These are phyloP conservation scores for Arthrinium phaeospermum DNA, from an alignment of 2,329 filamentous ascomycete genomes.

Conservation along the genomic window DNA sequence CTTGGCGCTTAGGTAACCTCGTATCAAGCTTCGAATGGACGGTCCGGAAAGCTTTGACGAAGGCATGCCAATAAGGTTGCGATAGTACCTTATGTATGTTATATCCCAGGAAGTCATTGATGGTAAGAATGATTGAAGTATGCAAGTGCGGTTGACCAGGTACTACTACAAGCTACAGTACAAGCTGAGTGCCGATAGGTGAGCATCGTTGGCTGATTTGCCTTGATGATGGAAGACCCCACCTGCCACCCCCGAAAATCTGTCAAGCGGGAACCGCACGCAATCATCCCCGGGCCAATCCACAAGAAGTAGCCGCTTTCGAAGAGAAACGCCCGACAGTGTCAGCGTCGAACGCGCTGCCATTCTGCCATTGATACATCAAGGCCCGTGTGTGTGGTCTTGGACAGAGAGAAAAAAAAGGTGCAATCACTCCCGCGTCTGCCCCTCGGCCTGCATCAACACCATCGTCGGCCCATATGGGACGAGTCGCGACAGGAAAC, in stretches of 20 bases:
- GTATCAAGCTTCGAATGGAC: background rate
- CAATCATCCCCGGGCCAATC: background rate
- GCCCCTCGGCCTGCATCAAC: background rate
- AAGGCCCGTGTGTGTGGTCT: background rate
- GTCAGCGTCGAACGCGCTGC: background rate
- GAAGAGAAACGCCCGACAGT: background rate
- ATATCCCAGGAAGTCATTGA: no score
- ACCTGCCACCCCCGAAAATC: background rate
- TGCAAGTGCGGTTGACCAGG: no score
- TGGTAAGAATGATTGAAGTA: no score
- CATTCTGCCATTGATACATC: background rate
- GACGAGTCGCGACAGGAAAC: background rate
- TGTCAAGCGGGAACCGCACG: background rate
- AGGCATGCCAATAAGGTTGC: no score
- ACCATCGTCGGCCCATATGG: conserved; percentile 9
- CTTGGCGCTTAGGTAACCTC: background rate
- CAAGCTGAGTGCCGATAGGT: background rate
- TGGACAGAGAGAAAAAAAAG: background rate
- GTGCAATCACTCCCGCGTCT: background rate
- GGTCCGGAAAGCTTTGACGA: no score
- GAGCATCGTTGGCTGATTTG: no score
- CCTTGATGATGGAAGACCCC: no score
- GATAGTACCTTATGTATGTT: no score
- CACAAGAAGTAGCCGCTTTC: background rate
- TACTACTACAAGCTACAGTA: no score